Conservation (phyloP, 768 basidiomycete genomes). For the Auriscalpium vulgare region DNA sequence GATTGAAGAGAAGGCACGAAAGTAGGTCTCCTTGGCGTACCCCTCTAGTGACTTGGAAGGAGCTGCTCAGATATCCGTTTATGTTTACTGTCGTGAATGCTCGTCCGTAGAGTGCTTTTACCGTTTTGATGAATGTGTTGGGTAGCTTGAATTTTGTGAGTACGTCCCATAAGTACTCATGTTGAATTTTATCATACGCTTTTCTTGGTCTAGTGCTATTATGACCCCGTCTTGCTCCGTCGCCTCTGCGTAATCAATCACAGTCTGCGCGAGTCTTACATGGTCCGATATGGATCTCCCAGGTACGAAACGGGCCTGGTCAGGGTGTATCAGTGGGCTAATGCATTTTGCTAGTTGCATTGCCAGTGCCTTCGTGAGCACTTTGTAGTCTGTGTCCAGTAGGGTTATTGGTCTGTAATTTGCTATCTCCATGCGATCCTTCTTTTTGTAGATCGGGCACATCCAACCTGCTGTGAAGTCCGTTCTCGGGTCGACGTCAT, state of each 20-base stretch:
- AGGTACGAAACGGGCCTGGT: constrained; percentile 7
- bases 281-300: neutral
- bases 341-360: neutral
- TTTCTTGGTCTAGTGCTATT: constrained; percentile 1
- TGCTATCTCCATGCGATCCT: constrained; percentile 1
- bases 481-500: neutral
- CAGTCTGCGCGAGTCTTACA: neutral
- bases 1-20: constrained; percentile 11
- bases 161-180: constrained; percentile 8
- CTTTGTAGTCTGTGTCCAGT: constrained; percentile 17
- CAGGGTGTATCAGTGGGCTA: neutral
- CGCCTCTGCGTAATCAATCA: constrained; percentile 1
- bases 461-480: constrained; percentile 11
- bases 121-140: too few relatives aligned
- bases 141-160: too few relatives aligned
- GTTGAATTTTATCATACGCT: constrained; percentile 10
- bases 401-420: constrained; percentile 16
- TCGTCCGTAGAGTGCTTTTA: too few relatives aligned
- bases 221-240: neutral
- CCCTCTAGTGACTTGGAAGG: constrained; percentile 6
- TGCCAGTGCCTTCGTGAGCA: constrained; percentile 11
- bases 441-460: constrained; percentile 16
- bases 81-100: too few relatives aligned
- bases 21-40: constrained; percentile 12
- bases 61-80: neutral